Percentiles rank a stretch among this genome's conserved stretches.
These are phyloP conservation scores for Lepraria neglecta DNA, from an alignment of 495 filamentous ascomycete genomes.

Conservation along the genomic window DNA sequence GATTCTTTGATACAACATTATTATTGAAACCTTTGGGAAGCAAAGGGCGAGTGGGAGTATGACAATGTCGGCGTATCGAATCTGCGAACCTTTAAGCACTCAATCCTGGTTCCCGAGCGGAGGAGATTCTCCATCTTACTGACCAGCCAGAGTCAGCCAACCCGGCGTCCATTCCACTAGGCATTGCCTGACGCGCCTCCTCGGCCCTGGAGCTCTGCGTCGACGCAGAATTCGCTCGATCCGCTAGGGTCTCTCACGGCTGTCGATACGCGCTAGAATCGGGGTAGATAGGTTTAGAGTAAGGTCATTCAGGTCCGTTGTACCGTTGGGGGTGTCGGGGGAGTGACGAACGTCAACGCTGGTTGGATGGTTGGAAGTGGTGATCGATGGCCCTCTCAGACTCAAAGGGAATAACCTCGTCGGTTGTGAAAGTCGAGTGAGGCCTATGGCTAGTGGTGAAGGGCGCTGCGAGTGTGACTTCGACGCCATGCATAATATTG, in stretches of 20 bases:
- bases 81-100: too few relatives aligned
- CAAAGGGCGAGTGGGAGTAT: too few relatives aligned
- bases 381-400: not conserved
- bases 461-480: not conserved
- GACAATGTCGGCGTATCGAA: too few relatives aligned
- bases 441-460: not conserved
- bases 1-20: too few relatives aligned
- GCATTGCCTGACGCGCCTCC: not conserved
- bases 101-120: too few relatives aligned
- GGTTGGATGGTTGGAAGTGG: not conserved
- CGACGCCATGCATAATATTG: not conserved
- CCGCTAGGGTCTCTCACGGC: not conserved
- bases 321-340: not conserved
- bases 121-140: too few relatives aligned
- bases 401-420: not conserved
- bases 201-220: not conserved
- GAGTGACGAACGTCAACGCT: not conserved
- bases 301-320: not conserved
- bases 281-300: not conserved
- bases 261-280: not conserved
- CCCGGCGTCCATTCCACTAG: not conserved
- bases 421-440: not conserved
- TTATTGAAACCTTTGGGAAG: too few relatives aligned
- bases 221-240: not conserved
- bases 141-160: not conserved